These are phyloP conservation scores for Citrullus amarus DNA, from an alignment of 306 rosid species.

Conservation along the genomic window DNA sequence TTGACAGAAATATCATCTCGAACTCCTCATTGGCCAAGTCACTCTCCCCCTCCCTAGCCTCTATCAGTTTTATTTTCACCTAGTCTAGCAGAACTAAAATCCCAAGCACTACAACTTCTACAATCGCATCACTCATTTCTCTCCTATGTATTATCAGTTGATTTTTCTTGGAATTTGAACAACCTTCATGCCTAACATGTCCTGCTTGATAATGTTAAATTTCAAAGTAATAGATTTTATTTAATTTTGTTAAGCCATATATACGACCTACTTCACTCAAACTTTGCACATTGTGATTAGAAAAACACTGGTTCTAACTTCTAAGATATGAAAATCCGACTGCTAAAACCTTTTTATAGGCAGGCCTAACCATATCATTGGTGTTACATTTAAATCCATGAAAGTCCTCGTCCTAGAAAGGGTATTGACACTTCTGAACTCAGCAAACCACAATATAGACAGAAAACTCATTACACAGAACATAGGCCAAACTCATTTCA, in stretches of 20 bases:
- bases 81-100: not conserved
- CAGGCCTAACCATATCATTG: not conserved
- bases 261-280: not conserved
- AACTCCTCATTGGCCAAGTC: not conserved
- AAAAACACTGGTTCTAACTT: not conserved
- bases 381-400: not conserved
- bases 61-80: not conserved
- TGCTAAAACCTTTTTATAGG: not conserved
- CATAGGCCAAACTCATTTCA: not conserved
- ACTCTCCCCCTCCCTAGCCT: not conserved
- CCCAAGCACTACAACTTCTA: not conserved
- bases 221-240: not conserved
- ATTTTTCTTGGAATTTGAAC: not conserved
- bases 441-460: not conserved
- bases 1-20: not conserved
- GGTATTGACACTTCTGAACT: not conserved
- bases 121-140: too few species aligned
- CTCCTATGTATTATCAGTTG: not conserved
- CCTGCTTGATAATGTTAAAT: not conserved
- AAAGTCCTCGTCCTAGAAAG: not conserved
- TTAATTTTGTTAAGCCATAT: not conserved
- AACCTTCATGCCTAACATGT: not conserved
- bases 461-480: not conserved
- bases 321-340: not conserved
- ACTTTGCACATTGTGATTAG: not conserved